Base-by-base conservation (phyloP, 495 filamentous ascomycete genomes). In the Xylaria telfairii region DNA sequence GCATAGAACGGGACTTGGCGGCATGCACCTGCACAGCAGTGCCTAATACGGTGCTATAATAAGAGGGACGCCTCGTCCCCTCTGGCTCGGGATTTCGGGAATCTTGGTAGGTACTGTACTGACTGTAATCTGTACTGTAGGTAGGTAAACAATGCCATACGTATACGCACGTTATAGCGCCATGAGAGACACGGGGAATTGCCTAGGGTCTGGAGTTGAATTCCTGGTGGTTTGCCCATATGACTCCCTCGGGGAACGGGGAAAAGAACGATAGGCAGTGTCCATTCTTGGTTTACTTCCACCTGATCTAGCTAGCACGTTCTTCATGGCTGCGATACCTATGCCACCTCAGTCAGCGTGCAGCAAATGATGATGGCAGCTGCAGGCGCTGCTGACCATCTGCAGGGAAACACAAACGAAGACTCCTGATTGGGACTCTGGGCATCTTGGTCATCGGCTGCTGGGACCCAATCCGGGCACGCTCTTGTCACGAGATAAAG, bases 261-360 rank as follows among this genome's bases (percentile, higher is more conserved):
- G 51, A 30, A 54, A 30, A 54, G 12, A 54, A 17, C 30, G 26
- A 53, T 28, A 28, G 21, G 56, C 21, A 37, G 32, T 37, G 56
- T 59, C 56, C 56, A 28, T 54, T 54, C 51, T 30, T 30, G 51
- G 51, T 54, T 54, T 54, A 54, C 56, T 62, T 42, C 21, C 59
- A 62, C 59, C 59, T 41, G 59, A 42, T 59, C 17, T 21, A 42
- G 59, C 59, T 42, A 41, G 37, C 59, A 8, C 26, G 37, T 42
- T 28, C 24, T 32, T 10, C 4, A 41, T 62, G 37, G 59, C 17
- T 21, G 19, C 15, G 39, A 28, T 42, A n/a, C n/a, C n/a, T n/a
- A 62, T 62, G 59, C 59, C 59, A 62, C 59, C 59, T 62, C 59
- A 62, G 66, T 68, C 66, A 68, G 66, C 66, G 54, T 13, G 66